Evolutionary conservation across 176 grass and related monocot genomes (phyloP).

Genomic region (Carex cristatella): DNA sequence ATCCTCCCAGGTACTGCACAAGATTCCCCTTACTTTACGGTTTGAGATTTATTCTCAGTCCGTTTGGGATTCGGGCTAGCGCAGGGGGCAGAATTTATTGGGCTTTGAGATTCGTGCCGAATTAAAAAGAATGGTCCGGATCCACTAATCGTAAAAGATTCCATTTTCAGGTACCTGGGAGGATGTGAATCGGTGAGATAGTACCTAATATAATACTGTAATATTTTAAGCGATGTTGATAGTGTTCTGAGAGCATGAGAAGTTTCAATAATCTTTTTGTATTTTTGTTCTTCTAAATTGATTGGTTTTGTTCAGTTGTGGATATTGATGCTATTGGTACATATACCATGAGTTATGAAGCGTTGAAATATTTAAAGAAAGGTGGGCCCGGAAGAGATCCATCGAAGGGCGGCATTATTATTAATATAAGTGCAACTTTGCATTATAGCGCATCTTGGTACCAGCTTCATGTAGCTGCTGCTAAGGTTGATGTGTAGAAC

Average conservation of each 20-base stretch:
- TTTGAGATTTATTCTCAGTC: no score
- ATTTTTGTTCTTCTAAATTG: not conserved
- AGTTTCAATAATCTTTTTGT: not conserved
- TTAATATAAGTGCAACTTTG: constrained; percentile 89
- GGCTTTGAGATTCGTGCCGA: no score
- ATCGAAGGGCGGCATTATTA: constrained; percentile 60
- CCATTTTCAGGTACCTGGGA: no score
- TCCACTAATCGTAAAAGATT: no score
- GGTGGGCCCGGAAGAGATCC: constrained; percentile 54
- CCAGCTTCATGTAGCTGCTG: constrained; percentile 80
- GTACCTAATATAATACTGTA: not conserved
- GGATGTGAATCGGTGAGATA: not conserved
- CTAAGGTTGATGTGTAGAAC: constrained; percentile 50
- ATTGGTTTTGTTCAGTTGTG: constrained; percentile 45
- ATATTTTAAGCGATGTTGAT: not conserved
- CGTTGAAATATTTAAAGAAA: constrained; percentile 81
- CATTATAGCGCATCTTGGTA: constrained; percentile 92
- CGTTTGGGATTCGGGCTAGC: no score
- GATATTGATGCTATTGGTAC: constrained; percentile 93
- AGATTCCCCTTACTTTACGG: no score
- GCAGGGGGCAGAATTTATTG: no score
- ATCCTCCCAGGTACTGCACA: no score
- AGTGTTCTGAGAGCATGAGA: not conserved
- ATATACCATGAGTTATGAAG: constrained; percentile 86
- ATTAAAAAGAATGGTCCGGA: no score